phyloP scores from a whole-genome alignment of 2,329 filamentous ascomycete genomes.

The Colletotrichum sp. region DNA sequence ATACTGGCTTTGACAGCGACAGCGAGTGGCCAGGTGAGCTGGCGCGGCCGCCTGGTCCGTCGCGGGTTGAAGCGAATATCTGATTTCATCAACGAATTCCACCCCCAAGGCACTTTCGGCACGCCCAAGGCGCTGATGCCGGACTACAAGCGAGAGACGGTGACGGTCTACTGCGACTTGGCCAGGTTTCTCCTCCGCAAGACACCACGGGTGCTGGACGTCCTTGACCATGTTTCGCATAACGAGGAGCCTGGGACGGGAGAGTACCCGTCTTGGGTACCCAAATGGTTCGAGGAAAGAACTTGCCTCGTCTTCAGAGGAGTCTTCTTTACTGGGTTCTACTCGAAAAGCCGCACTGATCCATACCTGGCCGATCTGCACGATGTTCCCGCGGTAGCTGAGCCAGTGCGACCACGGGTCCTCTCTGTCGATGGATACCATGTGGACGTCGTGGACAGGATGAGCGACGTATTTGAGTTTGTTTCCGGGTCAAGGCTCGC shows the following conservation, averaged over 20 bases:
- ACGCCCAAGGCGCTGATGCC: conserved; percentile 9
- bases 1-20: conserved; percentile 8
- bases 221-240: conserved; percentile 19
- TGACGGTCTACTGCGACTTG: conserved; percentile 18
- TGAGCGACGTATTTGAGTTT: not conserved
- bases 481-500: not conserved
- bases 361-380: conserved; percentile 8
- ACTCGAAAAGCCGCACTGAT: not conserved
- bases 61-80: conserved; percentile 11
- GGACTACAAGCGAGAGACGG: conserved; percentile 15
- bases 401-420: not conserved
- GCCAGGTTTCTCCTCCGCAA: conserved; percentile 19
- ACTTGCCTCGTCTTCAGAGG: conserved; percentile 3
- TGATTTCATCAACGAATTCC: conserved; percentile 5
- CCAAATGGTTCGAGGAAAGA: conserved; percentile 20
- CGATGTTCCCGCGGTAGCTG: not conserved
- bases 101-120: conserved; percentile 4
- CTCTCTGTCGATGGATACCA: conserved; percentile 16
- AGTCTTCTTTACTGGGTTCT: conserved; percentile 16
- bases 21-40: not conserved
- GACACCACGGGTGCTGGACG: conserved; percentile 12
- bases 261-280: conserved; percentile 21
- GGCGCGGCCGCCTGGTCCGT: conserved; percentile 1
- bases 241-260: conserved; percentile 3
- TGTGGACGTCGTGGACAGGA: conserved; percentile 4